phyloP scores from a whole-genome alignment of 352 stramenopile genomes.

The Pilasporangium apinafurcum region DNA sequence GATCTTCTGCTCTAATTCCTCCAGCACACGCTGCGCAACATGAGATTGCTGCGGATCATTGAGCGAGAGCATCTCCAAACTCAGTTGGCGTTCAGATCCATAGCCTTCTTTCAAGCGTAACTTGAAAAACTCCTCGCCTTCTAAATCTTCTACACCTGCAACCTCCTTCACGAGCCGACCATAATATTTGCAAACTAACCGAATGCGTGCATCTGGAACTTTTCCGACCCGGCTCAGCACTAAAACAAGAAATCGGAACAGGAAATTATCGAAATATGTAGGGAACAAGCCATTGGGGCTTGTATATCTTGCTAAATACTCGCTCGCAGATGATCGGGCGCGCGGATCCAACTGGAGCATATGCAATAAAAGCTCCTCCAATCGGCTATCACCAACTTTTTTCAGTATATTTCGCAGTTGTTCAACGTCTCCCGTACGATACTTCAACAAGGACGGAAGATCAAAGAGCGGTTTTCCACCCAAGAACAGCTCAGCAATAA shows the following conservation, averaged over 20 bases:
- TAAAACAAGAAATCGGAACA: constrained; percentile 87
- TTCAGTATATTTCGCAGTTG: constrained; percentile 78
- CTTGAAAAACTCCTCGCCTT: constrained; percentile 89
- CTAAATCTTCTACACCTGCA: constrained; percentile 86
- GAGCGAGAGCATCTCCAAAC: constrained; percentile 30
- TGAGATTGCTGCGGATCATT: constrained; percentile 39
- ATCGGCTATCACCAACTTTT: constrained; percentile 88
- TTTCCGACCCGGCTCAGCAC: constrained; percentile 75
- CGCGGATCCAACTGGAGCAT: constrained; percentile 93
- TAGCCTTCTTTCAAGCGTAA: constrained; percentile 79
- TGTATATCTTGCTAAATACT: constrained; percentile 89
- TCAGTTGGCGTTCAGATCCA: constrained; percentile 57
- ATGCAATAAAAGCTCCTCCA: constrained; percentile 89
- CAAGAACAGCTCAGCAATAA: constrained; percentile 96
- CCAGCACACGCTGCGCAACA: constrained; percentile 68
- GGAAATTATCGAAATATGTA: constrained; percentile 83
- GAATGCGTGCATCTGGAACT: constrained; percentile 90
- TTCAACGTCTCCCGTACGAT: constrained; percentile 71
- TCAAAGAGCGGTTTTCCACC: constrained; percentile 95
- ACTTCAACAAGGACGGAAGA: constrained; percentile 87
- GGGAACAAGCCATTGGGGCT: constrained; percentile 58
- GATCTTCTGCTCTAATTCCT: constrained; percentile 50
- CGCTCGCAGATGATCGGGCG: constrained; percentile 75
- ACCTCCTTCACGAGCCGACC: constrained; percentile 86
- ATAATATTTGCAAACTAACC: constrained; percentile 92